Evolutionary conservation across 148 eudicot species (phyloP).

Genomic region (Dianthus caryophyllus): DNA sequence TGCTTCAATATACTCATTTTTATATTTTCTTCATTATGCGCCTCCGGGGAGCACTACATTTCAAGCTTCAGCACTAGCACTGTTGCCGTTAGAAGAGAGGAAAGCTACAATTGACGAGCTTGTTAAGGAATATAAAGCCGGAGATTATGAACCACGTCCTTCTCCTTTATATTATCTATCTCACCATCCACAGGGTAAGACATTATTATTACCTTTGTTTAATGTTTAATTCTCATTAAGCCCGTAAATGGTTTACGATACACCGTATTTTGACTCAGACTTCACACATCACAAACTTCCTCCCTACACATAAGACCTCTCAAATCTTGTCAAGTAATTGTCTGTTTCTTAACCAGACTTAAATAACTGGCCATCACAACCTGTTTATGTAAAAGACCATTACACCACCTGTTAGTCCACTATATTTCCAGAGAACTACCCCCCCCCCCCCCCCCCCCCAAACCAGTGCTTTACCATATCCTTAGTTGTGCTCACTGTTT

Average conservation of each 20-base stretch:
- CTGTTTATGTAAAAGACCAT: not conserved
- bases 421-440: not conserved
- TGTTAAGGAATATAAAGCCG: not conserved
- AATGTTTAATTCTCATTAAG: constrained; percentile 6
- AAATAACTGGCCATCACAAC: not conserved
- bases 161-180: not conserved
- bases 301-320: constrained; percentile 6
- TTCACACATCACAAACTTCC: constrained; percentile 8
- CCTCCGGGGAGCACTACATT: not conserved
- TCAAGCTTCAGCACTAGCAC: constrained; percentile 1
- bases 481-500: too few relatives aligned
- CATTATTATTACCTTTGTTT: constrained; percentile 9
- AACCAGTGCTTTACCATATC: not conserved
- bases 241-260: constrained; percentile 3
- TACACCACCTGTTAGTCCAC: not conserved
- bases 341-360: not conserved
- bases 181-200: constrained; percentile 7
- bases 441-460: too few relatives aligned
- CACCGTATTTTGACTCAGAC: constrained; percentile 9
- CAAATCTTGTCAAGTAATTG: constrained; percentile 8
- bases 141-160: not conserved
- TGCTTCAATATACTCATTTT: too few relatives aligned
- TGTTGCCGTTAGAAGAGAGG: constrained; percentile 3
- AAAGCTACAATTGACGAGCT: not conserved
- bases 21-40: constrained; percentile 3